These are phyloP conservation scores for Setomelanomma holmii DNA, from an alignment of 2,329 filamentous ascomycete genomes.

Conservation along the genomic window DNA sequence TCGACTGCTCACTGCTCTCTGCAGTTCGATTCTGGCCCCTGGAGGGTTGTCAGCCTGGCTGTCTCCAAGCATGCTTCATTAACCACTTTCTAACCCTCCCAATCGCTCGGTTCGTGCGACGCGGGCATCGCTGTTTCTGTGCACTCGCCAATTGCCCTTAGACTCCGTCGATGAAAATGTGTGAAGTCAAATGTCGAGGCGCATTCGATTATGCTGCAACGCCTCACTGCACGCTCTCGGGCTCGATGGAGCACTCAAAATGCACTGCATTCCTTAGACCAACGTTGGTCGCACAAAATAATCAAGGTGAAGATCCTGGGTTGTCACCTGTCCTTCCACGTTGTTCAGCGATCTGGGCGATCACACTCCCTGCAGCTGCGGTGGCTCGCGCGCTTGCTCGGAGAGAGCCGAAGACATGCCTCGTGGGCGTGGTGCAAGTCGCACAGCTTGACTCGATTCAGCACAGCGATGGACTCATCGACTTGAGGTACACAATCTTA, in stretches of 20 bases:
- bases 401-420: not conserved
- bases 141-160: not conserved
- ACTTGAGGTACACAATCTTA: too few relatives aligned
- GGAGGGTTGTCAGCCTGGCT: not conserved
- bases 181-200: not conserved
- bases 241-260: too few relatives aligned
- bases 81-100: not conserved
- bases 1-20: constrained; percentile 4
- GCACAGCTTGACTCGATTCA: not conserved
- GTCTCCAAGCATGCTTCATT: not conserved
- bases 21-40: not conserved
- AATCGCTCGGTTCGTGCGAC: not conserved
- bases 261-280: too few relatives aligned
- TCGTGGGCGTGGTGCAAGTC: not conserved
- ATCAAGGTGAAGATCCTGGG: constrained; percentile 9
- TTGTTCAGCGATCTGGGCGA: constrained; percentile 6
- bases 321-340: constrained; percentile 19
- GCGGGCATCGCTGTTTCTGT: not conserved
- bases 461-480: not conserved
- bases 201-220: not conserved
- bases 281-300: constrained; percentile 3
- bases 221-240: too few relatives aligned
- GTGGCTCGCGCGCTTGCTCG: not conserved
- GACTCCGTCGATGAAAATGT: not conserved
- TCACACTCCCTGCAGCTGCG: not conserved